Conservation (phyloP, 495 filamentous ascomycete species). For the Aspergillus cavernicola region DNA sequence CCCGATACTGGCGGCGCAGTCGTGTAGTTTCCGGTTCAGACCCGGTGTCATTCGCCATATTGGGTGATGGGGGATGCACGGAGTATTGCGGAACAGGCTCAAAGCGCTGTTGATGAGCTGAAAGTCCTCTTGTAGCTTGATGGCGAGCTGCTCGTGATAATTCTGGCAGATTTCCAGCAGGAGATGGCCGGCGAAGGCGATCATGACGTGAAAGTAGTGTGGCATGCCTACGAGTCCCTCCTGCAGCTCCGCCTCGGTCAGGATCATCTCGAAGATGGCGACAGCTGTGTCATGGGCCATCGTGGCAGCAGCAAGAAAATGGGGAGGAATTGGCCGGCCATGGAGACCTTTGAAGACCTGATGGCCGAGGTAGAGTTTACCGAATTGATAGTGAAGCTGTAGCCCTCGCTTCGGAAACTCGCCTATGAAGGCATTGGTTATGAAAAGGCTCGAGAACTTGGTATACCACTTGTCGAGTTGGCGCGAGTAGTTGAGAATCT, state of each 20-base stretch:
- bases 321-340: conserved; percentile 27
- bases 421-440: conserved; percentile 30
- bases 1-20: conserved; percentile 19
- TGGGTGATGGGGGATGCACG: conserved; percentile 23
- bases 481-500: conserved; percentile 33
- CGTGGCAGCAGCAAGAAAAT: conserved; percentile 32
- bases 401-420: conserved; percentile 41
- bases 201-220: conserved; percentile 47
- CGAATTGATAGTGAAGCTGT: conserved; percentile 42
- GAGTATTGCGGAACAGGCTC: conserved; percentile 20
- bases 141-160: conserved; percentile 22
- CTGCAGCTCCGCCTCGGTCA: conserved; percentile 34
- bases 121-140: conserved; percentile 19
- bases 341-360: conserved; percentile 41
- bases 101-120: conserved; percentile 22
- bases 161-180: conserved; percentile 36
- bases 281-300: conserved; percentile 39
- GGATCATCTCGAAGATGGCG: conserved; percentile 39
- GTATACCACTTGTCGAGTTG: conserved; percentile 41
- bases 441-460: conserved; percentile 30
- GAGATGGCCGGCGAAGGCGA: conserved; percentile 44
- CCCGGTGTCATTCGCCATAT: conserved; percentile 29
- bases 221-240: conserved; percentile 39
- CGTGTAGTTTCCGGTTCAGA: conserved; percentile 23
- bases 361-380: conserved; percentile 43